Conservation (phyloP, 2,329 filamentous ascomycete species). For the Ophiognomonia clavigignenti-juglandacearum region DNA sequence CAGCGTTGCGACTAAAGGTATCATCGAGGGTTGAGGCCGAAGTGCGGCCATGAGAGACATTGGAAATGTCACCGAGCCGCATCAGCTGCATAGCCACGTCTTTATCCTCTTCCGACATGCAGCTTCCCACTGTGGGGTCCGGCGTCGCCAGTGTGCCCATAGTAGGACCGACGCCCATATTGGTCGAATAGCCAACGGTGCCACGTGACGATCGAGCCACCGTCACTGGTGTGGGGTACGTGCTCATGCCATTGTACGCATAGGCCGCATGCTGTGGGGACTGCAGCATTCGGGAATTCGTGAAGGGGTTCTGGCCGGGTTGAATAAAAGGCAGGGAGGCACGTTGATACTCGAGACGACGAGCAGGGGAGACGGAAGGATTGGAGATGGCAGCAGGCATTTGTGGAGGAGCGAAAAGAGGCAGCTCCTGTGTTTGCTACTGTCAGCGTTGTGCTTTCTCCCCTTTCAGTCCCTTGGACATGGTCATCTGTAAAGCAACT, state of each 20-base stretch:
- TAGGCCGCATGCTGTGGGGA: slow-evolving; percentile 74
- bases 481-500: slow-evolving; percentile 35
- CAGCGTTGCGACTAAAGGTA: slow-evolving; percentile 84
- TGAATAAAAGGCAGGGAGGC: slow-evolving; percentile 70
- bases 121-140: slow-evolving; percentile 94
- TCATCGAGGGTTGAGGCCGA: slow-evolving; percentile 93
- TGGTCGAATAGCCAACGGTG: slow-evolving; percentile 51
- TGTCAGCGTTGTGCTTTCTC: slow-evolving; percentile 7
- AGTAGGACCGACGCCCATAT: slow-evolving; percentile 28
- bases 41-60: slow-evolving; percentile 86
- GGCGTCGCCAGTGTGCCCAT: slow-evolving; percentile 80
- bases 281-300: slow-evolving; percentile 70
- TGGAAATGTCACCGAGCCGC: slow-evolving; percentile 89
- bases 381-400: slow-evolving; percentile 94
- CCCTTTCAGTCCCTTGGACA: neutral
- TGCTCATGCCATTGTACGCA: slow-evolving; percentile 45
- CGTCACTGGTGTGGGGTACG: slow-evolving; percentile 59
- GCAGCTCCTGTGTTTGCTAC: slow-evolving; percentile 66
- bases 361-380: slow-evolving; percentile 90
- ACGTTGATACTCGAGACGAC: slow-evolving; percentile 70
- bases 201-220: slow-evolving; percentile 63
- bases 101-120: slow-evolving; percentile 88
- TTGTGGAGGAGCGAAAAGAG: slow-evolving; percentile 88
- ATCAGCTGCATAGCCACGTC: slow-evolving; percentile 97
- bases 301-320: slow-evolving; percentile 73